Evolutionary conservation across 2,329 filamentous ascomycete species (phyloP).

Genomic region (Epichloe hybrida): DNA sequence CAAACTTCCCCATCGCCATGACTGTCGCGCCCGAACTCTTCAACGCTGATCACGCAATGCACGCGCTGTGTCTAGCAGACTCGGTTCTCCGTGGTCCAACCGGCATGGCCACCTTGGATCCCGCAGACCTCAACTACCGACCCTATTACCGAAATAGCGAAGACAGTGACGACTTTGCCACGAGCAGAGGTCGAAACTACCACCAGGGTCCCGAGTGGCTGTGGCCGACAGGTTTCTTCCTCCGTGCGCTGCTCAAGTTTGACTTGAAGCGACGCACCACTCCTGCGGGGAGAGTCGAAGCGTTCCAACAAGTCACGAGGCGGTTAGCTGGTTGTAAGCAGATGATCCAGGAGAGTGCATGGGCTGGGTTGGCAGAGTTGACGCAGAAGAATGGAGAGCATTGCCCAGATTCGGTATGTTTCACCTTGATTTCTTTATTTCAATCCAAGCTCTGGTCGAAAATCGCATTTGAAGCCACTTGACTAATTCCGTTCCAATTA

Average conservation of each 20-base stretch:
- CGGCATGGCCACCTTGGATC: constrained; percentile 93
- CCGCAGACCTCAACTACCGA: constrained; percentile 80
- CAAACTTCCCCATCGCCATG: constrained; percentile 95
- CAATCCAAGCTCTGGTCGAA: not conserved
- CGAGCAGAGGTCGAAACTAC: constrained; percentile 90
- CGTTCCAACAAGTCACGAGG: constrained; percentile 86
- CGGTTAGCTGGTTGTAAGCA: constrained; percentile 73
- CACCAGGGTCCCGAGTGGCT: constrained; percentile 97
- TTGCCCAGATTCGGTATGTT: constrained; percentile 69
- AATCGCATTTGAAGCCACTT: no score
- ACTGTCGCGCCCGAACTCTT: constrained; percentile 83
- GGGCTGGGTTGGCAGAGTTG: constrained; percentile 86
- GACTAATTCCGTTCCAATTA: not conserved
- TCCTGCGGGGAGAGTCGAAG: constrained; percentile 59
- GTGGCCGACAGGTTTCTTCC: constrained; percentile 93
- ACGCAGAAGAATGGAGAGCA: constrained; percentile 79
- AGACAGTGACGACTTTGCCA: constrained; percentile 81
- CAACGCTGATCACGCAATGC: constrained; percentile 60
- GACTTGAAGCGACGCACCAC: constrained; percentile 56
- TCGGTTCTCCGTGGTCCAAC: constrained; percentile 68
- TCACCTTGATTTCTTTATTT: not conserved
- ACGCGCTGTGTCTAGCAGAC: constrained; percentile 70
- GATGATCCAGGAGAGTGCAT: constrained; percentile 64
- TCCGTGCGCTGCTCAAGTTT: constrained; percentile 82
- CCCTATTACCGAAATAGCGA: constrained; percentile 93